Base-by-base conservation (phyloP, 2,329 filamentous ascomycete species). In the Colletotrichum endophyticum region DNA sequence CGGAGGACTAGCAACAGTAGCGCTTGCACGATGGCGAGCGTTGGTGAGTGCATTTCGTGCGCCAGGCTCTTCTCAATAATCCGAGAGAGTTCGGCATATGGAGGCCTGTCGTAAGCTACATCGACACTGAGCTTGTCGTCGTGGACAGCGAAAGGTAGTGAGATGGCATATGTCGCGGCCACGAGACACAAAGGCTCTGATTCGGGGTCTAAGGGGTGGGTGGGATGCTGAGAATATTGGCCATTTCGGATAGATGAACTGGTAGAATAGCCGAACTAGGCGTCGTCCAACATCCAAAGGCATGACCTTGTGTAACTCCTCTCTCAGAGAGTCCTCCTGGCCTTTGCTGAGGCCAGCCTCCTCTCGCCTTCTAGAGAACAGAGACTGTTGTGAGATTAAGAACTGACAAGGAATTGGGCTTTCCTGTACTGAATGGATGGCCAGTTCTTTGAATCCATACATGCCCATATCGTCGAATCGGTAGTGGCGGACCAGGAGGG, bases 71-170 rank as follows among this genome's bases (percentile, higher is more conserved):
- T 22, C 32, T 79, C 76, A 11, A 79, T 78, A 22, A 80, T 74
- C 1, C 57, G 72, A 19, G 78, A 73, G 8, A 79, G 70, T 6
- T 57, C 61, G 4, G 73, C 70, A 28, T 78, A 79, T 5, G 79
- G 78, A 1, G 78, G 78, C 15, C 71, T 76, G 16, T 80, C 78
- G 22, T 80, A 80, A 3, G 78, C 78, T 8, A 80, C 56, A 61
- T 80, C 79, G 39, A 80, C 79, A 30, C 78, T 79, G 0, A 80
- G 68, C 22, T 77, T 74, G 27, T 80, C 78, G 25, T 80, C 79
- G 16, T 79, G 72, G 19, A 78, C 76, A 4, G 73, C 78, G 13
- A 80, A 80, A 6, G 78, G 78, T 30, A 79, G 73, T 6, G 77
- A 59, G 9, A 79, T 76, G 6, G 76, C 72, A 27, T 80, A 80